A percentile compares a stretch with the other conserved stretches of the same genome.
Conservation (phyloP, 202 grass and related monocot genomes). For the Alloteropsis angusta region DNA sequence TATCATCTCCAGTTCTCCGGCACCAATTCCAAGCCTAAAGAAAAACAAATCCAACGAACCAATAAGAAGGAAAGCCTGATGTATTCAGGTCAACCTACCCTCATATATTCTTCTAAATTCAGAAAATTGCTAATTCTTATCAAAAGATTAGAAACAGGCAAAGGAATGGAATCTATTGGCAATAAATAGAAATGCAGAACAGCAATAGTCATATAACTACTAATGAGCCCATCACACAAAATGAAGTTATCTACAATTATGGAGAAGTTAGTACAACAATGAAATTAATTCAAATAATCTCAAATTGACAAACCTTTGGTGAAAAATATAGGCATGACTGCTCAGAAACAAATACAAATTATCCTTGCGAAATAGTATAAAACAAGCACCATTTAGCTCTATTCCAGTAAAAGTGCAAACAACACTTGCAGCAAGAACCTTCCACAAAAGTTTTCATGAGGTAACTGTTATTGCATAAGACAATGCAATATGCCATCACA, state of each 20-base stretch:
- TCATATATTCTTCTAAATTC: not conserved
- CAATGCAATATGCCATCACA: not conserved
- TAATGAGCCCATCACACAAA: not conserved
- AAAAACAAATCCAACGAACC: not conserved
- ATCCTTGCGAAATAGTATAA: not conserved
- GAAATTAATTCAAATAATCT: not conserved
- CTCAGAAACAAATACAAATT: not conserved
- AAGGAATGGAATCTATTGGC: not conserved
- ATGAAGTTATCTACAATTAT: not conserved
- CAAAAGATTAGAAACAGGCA: not conserved
- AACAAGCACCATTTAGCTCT: not conserved
- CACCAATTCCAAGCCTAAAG: not conserved
- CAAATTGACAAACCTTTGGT: not conserved
- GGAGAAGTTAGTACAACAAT: not conserved
- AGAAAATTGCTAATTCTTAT: not conserved
- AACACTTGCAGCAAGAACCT: not conserved
- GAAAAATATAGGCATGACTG: not conserved
- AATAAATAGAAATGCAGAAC: not conserved
- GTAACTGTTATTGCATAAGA: not conserved
- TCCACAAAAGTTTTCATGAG: not conserved
- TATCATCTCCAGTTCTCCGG: not conserved
- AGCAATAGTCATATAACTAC: not conserved
- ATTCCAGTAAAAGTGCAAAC: not conserved
- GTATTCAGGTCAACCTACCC: not conserved
- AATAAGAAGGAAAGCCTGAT: not conserved